Evolutionary conservation across 495 filamentous ascomycete genomes (phyloP), one percentile per base, ranked within the genome.

Genomic region (Tuber melanosporum): DNA sequence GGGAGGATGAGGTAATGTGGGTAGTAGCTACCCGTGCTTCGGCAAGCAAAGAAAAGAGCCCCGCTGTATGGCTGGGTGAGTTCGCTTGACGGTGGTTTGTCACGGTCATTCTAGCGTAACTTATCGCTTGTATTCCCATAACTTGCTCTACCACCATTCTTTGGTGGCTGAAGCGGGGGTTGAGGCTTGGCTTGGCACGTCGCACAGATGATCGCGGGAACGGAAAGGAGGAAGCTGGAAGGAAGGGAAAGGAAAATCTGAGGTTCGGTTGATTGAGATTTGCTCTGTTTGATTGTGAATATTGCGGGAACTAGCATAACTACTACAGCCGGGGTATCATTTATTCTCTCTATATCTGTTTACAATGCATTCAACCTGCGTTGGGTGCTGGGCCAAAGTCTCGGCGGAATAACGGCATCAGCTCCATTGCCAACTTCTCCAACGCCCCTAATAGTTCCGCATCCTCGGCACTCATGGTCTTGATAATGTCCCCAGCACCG

Each of bases 371-470:
- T 32, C 26, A 26, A 36, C 26, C 12, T 3, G 15, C 26, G 14
- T 36, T 19, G 14, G 36, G 32, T 66, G 57, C 57, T 26, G 14
- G 70, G 22, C 43, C 49, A 66, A 39, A 72, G 44, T 36, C 32
- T 75, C 39, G 52, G 39, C 39, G 39, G 39, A 41, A 41, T 41
- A 41, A 41, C 39, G 39, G 49, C 39, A 66, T 82, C 46, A 80
- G 77, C 78, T 71, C 76, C 39, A 43, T 75, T 45, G 70, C 79
- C 71, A 73, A 20, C 14, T 71, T 66, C n/a, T 66, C 44, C n/a
- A 77, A 43, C 41, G 44, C 79, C n/a, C 75, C 57, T n/a, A 72
- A 72, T 26, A 80, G 17, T 49, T 46, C 75, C 4, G n/a, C 44
- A n/a, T 79, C 76, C 2, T 75, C 78, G 20, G 72, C 52, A 12